These are phyloP conservation scores for Citrullus mucosospermus DNA, from an alignment of 306 rosid genomes.

Conservation along the genomic window DNA sequence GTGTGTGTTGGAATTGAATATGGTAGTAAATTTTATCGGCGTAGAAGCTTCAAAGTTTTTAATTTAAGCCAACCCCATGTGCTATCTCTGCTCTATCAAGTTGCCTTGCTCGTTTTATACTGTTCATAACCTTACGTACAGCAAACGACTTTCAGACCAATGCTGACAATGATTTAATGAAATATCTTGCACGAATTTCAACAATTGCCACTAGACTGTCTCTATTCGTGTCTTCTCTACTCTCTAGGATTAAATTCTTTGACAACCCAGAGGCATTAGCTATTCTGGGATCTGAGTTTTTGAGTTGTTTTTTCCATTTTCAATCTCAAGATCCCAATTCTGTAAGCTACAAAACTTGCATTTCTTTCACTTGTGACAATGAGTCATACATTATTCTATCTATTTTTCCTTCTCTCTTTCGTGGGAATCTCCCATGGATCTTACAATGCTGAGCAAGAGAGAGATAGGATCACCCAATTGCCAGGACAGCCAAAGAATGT, in stretches of 20 bases:
- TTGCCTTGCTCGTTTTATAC: conserved; percentile 13
- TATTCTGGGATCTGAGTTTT: conserved; percentile 25
- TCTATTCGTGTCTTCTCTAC: background rate
- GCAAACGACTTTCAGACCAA: conserved; percentile 24
- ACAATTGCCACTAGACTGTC: background rate
- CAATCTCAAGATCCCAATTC: conserved; percentile 5
- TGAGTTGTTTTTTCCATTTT: background rate
- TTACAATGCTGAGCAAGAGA: conserved; percentile 42
- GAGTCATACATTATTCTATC: conserved; percentile 29
- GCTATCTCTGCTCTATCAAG: conserved; percentile 14
- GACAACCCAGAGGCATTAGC: conserved; percentile 5
- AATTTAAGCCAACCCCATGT: conserved; percentile 27
- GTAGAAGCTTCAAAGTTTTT: background rate
- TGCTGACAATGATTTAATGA: conserved; percentile 14
- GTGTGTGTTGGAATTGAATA: background rate
- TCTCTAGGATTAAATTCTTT: background rate
- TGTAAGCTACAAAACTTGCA: background rate
- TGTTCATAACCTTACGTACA: conserved; percentile 12
- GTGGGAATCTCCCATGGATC: conserved; percentile 31
- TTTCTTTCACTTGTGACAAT: conserved; percentile 7
- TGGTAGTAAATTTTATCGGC: background rate
- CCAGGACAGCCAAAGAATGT: conserved; percentile 80
- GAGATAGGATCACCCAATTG: conserved; percentile 48
- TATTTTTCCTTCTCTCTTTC: conserved; percentile 28
- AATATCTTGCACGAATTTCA: background rate